These are phyloP conservation scores for Sicyos edulis DNA, from an alignment of 306 rosid species.

Conservation along the genomic window DNA sequence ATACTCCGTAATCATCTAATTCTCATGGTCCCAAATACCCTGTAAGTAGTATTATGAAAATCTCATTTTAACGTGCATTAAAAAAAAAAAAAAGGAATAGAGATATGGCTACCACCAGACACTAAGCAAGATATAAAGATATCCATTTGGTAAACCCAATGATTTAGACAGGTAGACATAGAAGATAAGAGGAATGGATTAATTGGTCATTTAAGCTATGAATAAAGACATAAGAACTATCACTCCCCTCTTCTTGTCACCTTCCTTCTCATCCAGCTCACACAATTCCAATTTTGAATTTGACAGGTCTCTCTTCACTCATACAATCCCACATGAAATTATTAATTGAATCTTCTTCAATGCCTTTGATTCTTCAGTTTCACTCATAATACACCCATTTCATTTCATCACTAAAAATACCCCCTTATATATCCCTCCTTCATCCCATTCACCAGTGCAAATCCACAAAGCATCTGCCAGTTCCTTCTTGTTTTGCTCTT, in stretches of 20 bases:
- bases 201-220: conserved; percentile 12
- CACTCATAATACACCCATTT: background rate
- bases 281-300: conserved; percentile 35
- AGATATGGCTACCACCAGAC: background rate
- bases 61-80: too few relatives aligned
- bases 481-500: conserved; percentile 5
- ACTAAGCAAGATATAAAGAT: background rate
- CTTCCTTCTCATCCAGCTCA: conserved; percentile 52
- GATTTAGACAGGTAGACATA: conserved; percentile 14
- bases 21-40: too few relatives aligned
- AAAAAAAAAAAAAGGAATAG: background rate
- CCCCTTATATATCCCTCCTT: too few relatives aligned
- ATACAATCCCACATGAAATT: conserved; percentile 69
- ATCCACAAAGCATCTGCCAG: background rate
- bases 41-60: too few relatives aligned
- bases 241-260: conserved; percentile 30
- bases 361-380: conserved; percentile 9
- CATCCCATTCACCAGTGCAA: too few relatives aligned
- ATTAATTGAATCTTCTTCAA: conserved; percentile 34
- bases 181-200: background rate
- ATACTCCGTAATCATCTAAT: too few relatives aligned
- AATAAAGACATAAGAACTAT: conserved; percentile 11
- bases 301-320: conserved; percentile 42
- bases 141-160: background rate
- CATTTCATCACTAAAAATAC: too few relatives aligned